phyloP scores from a whole-genome alignment of 2,329 filamentous ascomycete species.

The Cercospora sp. region DNA sequence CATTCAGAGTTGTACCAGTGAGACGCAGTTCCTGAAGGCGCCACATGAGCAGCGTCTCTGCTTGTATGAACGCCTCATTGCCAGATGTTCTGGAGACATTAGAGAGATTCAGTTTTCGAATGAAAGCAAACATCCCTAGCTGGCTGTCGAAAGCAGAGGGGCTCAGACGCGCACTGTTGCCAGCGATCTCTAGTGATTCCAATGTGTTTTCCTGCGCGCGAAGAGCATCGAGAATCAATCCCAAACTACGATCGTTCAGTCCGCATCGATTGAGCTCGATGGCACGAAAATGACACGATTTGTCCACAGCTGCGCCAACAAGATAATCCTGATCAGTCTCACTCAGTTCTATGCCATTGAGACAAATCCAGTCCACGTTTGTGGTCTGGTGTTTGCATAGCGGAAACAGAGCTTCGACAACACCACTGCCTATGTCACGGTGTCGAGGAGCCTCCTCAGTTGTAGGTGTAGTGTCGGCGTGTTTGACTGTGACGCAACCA shows the following conservation, averaged over 20 bases:
- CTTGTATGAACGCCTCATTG: conserved; percentile 62
- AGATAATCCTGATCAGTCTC: conserved; percentile 69
- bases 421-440: conserved; percentile 65
- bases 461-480: conserved; percentile 44
- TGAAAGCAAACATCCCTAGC: conserved; percentile 65
- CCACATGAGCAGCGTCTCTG: conserved; percentile 68
- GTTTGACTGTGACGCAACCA: conserved; percentile 59
- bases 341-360: conserved; percentile 69
- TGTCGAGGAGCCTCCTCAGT: conserved; percentile 46
- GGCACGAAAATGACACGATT: conserved; percentile 64
- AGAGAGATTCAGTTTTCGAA: conserved; percentile 67
- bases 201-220: conserved; percentile 66
- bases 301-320: conserved; percentile 67
- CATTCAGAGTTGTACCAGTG: conserved; percentile 63
- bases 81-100: conserved; percentile 65
- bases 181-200: conserved; percentile 67
- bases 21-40: conserved; percentile 65
- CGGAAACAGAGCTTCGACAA: conserved; percentile 68
- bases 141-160: conserved; percentile 66
- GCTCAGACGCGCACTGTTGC: conserved; percentile 65
- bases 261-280: conserved; percentile 67
- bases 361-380: conserved; percentile 68
- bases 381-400: conserved; percentile 67
- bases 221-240: conserved; percentile 64
- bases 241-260: conserved; percentile 58